Percentiles rank a stretch among this genome's conserved stretches.
These are phyloP conservation scores for Fusarium bactridioides DNA, from an alignment of 2,329 filamentous ascomycete species.

Conservation along the genomic window DNA sequence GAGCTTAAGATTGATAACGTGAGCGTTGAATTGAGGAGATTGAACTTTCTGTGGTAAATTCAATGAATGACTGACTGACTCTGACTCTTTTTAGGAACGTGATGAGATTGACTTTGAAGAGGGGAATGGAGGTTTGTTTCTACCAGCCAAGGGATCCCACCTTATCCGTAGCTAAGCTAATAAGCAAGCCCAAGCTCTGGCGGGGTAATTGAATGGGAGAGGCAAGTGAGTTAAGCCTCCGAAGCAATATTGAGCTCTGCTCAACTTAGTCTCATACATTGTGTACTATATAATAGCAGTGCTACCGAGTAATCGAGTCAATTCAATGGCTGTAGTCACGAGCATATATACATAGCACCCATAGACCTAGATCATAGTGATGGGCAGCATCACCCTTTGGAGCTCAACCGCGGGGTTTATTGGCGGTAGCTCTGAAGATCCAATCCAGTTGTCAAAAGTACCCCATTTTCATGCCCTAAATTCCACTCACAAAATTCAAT, in stretches of 20 bases:
- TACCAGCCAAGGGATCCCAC: neutral
- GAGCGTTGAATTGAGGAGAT: neutral
- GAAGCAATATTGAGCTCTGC: neutral
- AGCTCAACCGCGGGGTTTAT: constrained; percentile 24
- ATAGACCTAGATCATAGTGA: neutral
- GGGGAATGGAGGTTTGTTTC: constrained; percentile 14
- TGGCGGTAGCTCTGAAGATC: neutral
- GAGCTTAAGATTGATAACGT: neutral
- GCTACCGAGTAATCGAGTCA: neutral
- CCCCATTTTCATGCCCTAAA: constrained; percentile 32
- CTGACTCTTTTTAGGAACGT: neutral
- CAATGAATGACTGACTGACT: neutral
- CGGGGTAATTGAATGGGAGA: constrained; percentile 23
- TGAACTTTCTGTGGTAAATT: neutral
- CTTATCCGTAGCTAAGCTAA: constrained; percentile 8
- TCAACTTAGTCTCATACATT: neutral
- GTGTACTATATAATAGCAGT: neutral
- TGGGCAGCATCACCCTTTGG: neutral
- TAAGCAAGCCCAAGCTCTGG: constrained; percentile 34
- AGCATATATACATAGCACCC: neutral
- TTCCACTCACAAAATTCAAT: constrained; percentile 31
- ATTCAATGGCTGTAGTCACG: neutral
- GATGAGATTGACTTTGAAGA: neutral
- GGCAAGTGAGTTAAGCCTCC: neutral
- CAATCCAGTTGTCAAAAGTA: neutral